Evolutionary conservation across 345 rosid species (phyloP), one percentile per base, ranked within the genome.

Genomic region (Conringia planisiliqua): DNA sequence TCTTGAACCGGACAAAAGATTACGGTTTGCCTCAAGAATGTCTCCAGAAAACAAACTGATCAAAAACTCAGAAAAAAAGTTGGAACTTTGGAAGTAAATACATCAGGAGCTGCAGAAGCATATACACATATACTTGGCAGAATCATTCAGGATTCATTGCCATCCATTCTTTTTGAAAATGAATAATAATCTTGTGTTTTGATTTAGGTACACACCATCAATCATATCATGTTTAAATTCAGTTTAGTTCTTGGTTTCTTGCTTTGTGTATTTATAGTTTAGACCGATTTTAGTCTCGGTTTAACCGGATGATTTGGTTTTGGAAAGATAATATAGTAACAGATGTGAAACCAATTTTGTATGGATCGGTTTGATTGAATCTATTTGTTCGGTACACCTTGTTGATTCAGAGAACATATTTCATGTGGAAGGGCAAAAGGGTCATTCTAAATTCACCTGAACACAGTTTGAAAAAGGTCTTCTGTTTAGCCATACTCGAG

Each of bases 11-110:
- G 46, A 79, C 71, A 55, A 86, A 85, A 82, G 89, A 87, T 2
- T 87, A 79, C 0, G 96, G 98, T 50, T 55, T 91, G 55, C 96
- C 97, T 17, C 82, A 52, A 76, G 89, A 90, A 83, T 91, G 98
- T 76, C 78, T 88, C 66, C 68, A 66, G 33, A 73, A 46, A 70
- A 44, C 66, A 47, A 73, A 63, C 70, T 82, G 64, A 85, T 68
- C 30, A 22, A 61, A 75, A 8, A 40, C 76, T 26, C 38, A 13
- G 8, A 38, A 59, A 44, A 33, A 42, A 17, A 10, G 51, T 38
- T 67, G 46, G 22, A 75, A 68, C 27, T 29, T 20, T 48, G 39
- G 5, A 62, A 69, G 80, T 70, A 76, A 54, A 70, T 76, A 75
- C 62, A 44, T 11, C 79, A 75, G 68, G 42, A 61, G 68, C 18